These are phyloP conservation scores for Lepiota brunneoincarnata DNA, from an alignment of 768 basidiomycete species.

Conservation along the genomic window DNA sequence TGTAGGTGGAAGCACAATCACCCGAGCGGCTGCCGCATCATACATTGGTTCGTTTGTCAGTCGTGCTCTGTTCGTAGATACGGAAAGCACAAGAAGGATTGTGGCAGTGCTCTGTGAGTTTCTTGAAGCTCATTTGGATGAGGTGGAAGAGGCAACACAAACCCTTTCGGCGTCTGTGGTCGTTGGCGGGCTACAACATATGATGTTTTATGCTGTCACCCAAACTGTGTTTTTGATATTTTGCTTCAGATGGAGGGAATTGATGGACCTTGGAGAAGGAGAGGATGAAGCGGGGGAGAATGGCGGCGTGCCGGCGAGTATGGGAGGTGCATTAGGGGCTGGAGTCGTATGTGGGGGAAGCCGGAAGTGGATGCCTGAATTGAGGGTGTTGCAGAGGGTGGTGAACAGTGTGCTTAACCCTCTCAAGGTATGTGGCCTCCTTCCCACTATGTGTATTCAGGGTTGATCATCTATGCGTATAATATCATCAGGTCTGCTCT, in stretches of 20 bases:
- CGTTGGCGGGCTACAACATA: conserved; percentile 36
- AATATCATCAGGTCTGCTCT: conserved; percentile 82
- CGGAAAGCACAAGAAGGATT: conserved; percentile 68
- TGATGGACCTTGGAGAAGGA: conserved; percentile 58
- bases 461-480: neutral
- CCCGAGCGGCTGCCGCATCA: conserved; percentile 87
- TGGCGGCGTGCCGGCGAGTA: conserved; percentile 14
- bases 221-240: conserved; percentile 96
- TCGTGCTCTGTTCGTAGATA: conserved; percentile 82
- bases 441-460: neutral
- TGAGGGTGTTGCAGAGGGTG: conserved; percentile 76
- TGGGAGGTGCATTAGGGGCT: neutral
- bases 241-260: conserved; percentile 95
- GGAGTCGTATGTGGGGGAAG: conserved; percentile 21
- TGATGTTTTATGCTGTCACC: conserved; percentile 87
- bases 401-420: conserved; percentile 86
- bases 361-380: conserved; percentile 80
- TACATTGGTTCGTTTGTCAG: conserved; percentile 93
- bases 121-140: conserved; percentile 72
- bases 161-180: conserved; percentile 28
- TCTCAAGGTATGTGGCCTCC: conserved; percentile 59
- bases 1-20: conserved; percentile 45
- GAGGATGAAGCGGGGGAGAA: conserved; percentile 53
- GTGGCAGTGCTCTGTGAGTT: conserved; percentile 86
- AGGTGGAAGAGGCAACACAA: conserved; percentile 51